A percentile compares a stretch with the other conserved stretches of the same genome.
Conservation (phyloP, 2,329 filamentous ascomycete genomes). For the Fusarium brachygibbosum region DNA sequence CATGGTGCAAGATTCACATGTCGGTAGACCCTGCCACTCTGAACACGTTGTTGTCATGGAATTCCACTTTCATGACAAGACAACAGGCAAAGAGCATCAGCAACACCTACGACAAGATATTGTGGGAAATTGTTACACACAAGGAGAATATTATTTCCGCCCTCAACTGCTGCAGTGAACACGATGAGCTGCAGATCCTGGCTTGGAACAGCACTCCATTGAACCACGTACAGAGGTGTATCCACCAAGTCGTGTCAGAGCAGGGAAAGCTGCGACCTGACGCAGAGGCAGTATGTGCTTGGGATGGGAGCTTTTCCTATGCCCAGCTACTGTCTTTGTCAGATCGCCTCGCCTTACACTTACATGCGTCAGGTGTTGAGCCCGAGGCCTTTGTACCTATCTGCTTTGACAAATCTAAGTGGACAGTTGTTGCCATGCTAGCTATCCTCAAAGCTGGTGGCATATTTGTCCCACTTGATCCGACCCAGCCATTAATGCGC, state of each 20-base stretch:
- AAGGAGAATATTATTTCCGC: slow-evolving; percentile 58
- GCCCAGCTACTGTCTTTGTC: slow-evolving; percentile 56
- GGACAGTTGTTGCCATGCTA: slow-evolving; percentile 48
- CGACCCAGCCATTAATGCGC: slow-evolving; percentile 39
- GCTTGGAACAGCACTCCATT: slow-evolving; percentile 31
- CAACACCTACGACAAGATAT: slow-evolving; percentile 63
- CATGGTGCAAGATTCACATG: slow-evolving; percentile 41
- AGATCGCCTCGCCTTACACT: slow-evolving; percentile 51
- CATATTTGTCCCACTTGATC: slow-evolving; percentile 44
- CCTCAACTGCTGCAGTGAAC: slow-evolving; percentile 63
- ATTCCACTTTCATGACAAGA: slow-evolving; percentile 57
- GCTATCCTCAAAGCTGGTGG: slow-evolving; percentile 48
- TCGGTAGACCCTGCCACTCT: slow-evolving; percentile 36
- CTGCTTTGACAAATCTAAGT: slow-evolving; percentile 51
- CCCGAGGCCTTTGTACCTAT: slow-evolving; percentile 48
- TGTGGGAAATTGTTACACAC: slow-evolving; percentile 57
- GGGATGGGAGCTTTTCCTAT: slow-evolving; percentile 61
- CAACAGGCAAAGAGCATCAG: slow-evolving; percentile 61
- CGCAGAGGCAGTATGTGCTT: slow-evolving; percentile 58
- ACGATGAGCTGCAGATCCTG: slow-evolving; percentile 65
- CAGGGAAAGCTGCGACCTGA: slow-evolving; percentile 53
- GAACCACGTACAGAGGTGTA: slow-evolving; percentile 54
- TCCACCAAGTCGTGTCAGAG: slow-evolving; percentile 59
- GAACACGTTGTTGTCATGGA: slow-evolving; percentile 49
- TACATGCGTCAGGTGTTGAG: slow-evolving; percentile 40